These are phyloP conservation scores for Endocladia muricata DNA, from an alignment of 31 red algal species.

Conservation along the genomic window DNA sequence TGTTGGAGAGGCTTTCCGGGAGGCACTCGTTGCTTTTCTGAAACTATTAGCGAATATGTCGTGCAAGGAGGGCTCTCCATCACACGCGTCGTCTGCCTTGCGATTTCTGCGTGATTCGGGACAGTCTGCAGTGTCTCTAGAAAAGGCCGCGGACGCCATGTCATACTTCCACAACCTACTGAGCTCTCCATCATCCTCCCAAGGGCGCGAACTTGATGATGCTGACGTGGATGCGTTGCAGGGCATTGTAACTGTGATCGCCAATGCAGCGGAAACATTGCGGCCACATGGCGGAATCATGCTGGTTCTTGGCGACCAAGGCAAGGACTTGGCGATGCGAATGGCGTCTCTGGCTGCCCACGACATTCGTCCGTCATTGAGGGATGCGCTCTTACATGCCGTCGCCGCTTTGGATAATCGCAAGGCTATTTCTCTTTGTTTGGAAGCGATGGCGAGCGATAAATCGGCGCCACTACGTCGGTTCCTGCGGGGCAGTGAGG, in stretches of 20 bases:
- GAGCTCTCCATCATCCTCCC: conserved; percentile 11
- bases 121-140: conserved; percentile 67
- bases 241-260: conserved; percentile 42
- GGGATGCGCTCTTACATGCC: conserved; percentile 24
- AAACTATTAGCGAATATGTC: conserved; percentile 38
- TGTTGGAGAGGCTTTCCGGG: conserved; percentile 63
- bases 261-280: conserved; percentile 61
- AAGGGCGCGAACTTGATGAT: conserved; percentile 23
- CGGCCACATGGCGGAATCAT: conserved; percentile 38
- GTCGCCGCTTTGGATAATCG: conserved; percentile 29
- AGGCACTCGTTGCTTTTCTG: conserved; percentile 65
- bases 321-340: conserved; percentile 58
- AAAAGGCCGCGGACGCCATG: conserved; percentile 44
- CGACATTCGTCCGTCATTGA: conserved; percentile 36
- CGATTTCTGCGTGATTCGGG: conserved; percentile 63
- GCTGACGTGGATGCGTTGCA: conserved; percentile 50
- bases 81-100: conserved; percentile 56
- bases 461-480: conserved; percentile 47
- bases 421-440: conserved; percentile 21
- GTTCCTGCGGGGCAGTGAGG: conserved; percentile 35
- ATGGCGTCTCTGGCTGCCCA: conserved; percentile 51
- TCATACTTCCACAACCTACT: conserved; percentile 40
- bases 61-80: conserved; percentile 32
- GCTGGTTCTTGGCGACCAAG: conserved; percentile 41
- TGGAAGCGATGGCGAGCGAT: conserved; percentile 54